Evolutionary conservation across 2,329 filamentous ascomycete genomes (phyloP), one percentile per base, ranked within the genome.

Genomic region (Dactylonectria macrodidyma): DNA sequence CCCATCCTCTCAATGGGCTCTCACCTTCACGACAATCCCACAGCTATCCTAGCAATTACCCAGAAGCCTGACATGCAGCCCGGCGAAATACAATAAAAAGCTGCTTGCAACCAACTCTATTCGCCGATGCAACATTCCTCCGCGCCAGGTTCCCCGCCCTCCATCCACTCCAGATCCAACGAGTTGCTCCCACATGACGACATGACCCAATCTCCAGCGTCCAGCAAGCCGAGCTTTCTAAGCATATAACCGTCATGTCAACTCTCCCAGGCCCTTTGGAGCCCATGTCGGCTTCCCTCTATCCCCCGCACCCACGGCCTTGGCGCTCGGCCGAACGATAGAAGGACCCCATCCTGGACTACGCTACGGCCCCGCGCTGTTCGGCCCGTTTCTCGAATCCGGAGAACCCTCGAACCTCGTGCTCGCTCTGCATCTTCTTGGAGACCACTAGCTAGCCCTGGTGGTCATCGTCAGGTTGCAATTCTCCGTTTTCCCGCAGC

Each of bases 351-450:
- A 63, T 50, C 52, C 66, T 44, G 34, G 52, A 38, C 51, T 55
- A 48, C 55, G 54, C 24, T 50, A 65, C 61, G 51, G 67, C 66
- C 62, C 66, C 68, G 67, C 73, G 71, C 67, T 68, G 52, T 66
- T 71, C 74, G 74, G 74, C 70, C 75, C 74, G 66, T 72, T 65
- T 70, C 62, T 46, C 22, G 46, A 54, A 54, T 65, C 47, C 33
- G 46, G 57, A 68, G 61, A 66, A 66, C 34, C 36, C 57, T 58
- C 38, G n/a, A 60, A 5, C 65, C 63, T 62, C 66, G 59, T 64
- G 51, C 62, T 16, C 24, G 33, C 50, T 14, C 30, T 47, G 19
- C 33, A 22, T 26, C 55, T 38, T 55, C 41, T 24, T 38, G n/a
- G 34, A 59, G 55, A 22, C 12, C 46, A 22, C 36, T 6, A 46